Conservation (phyloP, 768 basidiomycete genomes). For the Galerina sulciceps region DNA sequence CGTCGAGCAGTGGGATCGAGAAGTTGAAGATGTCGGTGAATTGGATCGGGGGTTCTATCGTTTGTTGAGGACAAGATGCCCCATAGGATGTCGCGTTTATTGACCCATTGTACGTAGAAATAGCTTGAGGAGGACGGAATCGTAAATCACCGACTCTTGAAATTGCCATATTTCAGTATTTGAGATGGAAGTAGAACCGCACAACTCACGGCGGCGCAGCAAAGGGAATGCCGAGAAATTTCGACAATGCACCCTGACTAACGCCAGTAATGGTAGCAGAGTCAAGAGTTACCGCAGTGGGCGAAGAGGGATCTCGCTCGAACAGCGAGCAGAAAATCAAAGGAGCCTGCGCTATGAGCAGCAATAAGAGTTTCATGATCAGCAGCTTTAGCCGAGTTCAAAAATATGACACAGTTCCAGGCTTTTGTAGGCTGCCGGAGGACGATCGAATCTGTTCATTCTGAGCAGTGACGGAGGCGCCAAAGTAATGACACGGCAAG, state of each 20-base stretch:
- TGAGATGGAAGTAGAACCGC: background rate
- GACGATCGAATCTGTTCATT: too few relatives aligned
- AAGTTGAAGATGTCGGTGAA: constrained; percentile 10
- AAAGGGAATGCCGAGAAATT: constrained; percentile 55
- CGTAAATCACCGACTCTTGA: constrained; percentile 42
- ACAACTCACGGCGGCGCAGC: constrained; percentile 50
- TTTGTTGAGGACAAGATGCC: constrained; percentile 43
- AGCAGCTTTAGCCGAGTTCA: too few relatives aligned
- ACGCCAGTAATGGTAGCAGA: constrained; percentile 47
- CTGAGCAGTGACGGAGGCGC: too few relatives aligned
- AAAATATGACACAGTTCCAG: too few relatives aligned
- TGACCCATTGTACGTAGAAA: constrained; percentile 40
- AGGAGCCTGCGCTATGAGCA: background rate
- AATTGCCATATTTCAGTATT: background rate
- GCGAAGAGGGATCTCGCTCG: background rate
- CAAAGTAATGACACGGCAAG: too few relatives aligned
- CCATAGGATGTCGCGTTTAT: constrained; percentile 45
- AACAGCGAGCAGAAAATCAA: background rate
- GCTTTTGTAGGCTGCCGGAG: too few relatives aligned
- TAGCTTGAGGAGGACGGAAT: constrained; percentile 45
- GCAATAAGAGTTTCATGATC: too few relatives aligned
- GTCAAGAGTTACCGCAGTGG: constrained; percentile 44
- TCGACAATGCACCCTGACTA: constrained; percentile 33
- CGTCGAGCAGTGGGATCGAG: constrained; percentile 5
- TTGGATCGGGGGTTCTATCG: constrained; percentile 11